Evolutionary conservation across 768 basidiomycete species (phyloP), one percentile per base, ranked within the genome.

Genomic region (Tricholoma saponaceum): DNA sequence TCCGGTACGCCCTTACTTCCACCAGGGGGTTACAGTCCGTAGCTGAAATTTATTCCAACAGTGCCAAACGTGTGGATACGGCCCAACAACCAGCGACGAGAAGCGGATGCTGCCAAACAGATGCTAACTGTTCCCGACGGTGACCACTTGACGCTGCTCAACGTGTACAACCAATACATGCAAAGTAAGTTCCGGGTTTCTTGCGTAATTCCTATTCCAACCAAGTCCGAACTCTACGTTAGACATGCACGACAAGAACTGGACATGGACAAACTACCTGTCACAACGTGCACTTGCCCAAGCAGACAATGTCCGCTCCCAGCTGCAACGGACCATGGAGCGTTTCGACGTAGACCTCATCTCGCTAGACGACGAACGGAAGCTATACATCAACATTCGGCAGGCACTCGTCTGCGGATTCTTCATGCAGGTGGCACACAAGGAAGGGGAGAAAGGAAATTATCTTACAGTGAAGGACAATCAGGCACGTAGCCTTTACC

Each of bases 401-500:
- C 86, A 87, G 71, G 89, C 89, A 0, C 78, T 98, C 20, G 89
- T 91, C 4, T 90, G 88, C 63, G 97, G 95, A 1, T 99, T 92
- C 80, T 99, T 98, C 75, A 98, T 97, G 96, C 96, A 98, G 69
- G 85, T 93, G 12, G 97, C 95, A 6, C 94, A 97, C 71, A 91
- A 92, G 70, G 94, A 95, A 68, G 92, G 92, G 3, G 92, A 93
- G 69, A 95, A 92, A 71, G 84, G 87, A 2, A 82, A 80, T 55
- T 98, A 99, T 68, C 60, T 88, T 60, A 99, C 95, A 0, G 86
- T 97, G 58, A 98, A 98, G 74, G 96, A 99, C 70, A 90, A 95
- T 63, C 95, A 97, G 76, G 90, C 84, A 60, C 18, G 81, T 30
- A n/a, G 5, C 67, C 3, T 49, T 10, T 4, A 20, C 7, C 7